phyloP scores from a whole-genome alignment of 1,139 yeast genomes.

The Kodamaea plutei region DNA sequence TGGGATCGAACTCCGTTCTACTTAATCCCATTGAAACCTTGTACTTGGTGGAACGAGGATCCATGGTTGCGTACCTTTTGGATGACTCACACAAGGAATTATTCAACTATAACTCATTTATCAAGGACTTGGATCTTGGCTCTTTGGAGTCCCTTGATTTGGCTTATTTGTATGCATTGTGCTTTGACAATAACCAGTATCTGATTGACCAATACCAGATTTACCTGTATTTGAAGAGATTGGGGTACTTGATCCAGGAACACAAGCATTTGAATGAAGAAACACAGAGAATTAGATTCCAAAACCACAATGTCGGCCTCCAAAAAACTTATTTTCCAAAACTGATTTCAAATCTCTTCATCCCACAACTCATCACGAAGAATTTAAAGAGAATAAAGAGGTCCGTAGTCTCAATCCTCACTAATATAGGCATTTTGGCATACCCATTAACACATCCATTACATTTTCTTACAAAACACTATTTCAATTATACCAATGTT shows the following conservation, averaged over 20 bases:
- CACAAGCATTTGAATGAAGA: constrained; percentile 1
- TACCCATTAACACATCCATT: constrained; percentile 9
- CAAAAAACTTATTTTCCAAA: background rate
- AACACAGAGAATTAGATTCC: constrained; percentile 2
- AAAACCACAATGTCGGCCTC: background rate
- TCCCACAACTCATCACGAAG: background rate
- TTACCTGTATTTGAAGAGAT: constrained; percentile 70
- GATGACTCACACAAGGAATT: constrained; percentile 15
- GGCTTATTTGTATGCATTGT: constrained; percentile 60
- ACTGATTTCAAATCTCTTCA: background rate
- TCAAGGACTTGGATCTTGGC: constrained; percentile 18
- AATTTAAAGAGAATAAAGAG: background rate
- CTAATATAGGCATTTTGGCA: constrained; percentile 10
- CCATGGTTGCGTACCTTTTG: constrained; percentile 51
- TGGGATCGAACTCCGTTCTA: constrained; percentile 30
- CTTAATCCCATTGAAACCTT: constrained; percentile 65
- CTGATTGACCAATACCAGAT: constrained; percentile 59
- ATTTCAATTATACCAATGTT: constrained; percentile 35
- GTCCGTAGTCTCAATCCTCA: too few species aligned
- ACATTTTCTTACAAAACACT: constrained; percentile 22
- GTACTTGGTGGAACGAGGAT: constrained; percentile 81
- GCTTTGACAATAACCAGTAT: constrained; percentile 28
- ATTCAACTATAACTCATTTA: constrained; percentile 1
- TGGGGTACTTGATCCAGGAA: constrained; percentile 67
- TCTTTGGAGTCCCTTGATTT: constrained; percentile 48